Evolutionary conservation across 306 rosid species (phyloP), one percentile per base, ranked within the genome.

Genomic region (Styphnolobium japonicum): DNA sequence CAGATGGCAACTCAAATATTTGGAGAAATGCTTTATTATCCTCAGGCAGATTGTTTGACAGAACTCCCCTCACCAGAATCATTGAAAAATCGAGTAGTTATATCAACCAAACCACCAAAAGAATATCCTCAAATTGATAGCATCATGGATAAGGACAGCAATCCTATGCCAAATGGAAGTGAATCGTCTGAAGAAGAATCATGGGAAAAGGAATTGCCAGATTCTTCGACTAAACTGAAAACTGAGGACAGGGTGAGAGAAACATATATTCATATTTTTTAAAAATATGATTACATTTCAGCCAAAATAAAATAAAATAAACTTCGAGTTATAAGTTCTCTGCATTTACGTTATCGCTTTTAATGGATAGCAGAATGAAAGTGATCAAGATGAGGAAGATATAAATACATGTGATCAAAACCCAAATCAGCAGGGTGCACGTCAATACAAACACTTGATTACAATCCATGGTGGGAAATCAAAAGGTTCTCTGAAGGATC

Each of bases 41-140:
- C 93, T 8, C 40, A 79, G 31, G 73, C 57, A 76, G 90, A 80
- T 31, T 56, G 57, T 83, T 73, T 85, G 71, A 81, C 86, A 70
- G 98, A 92, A 82, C 91, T 94, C 72, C 97, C 94, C 9, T 89
- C 98, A 25, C 97, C 97, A 8, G 92, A 89, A 75, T 88, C 90
- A 16, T 73, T 94, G 70, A 91, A 86, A 86, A 57, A 82, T 49
- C 78, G 80, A 52, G 71, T 94, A 68, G 68, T 92, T 25, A 89
- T 94, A 73, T 94, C 98, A 34, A 92, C 98, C 39, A 94, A 92
- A 81, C 94, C 97, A 40, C 98, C 98, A 73, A 91, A 91, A 85
- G 92, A 91, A 65, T 57, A 36, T 78, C 83, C 15, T 11, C 80
- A 37, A 61, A 67, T 85, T 23, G 76, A 76, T 76, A 51, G 23